Evolutionary conservation across 2,329 filamentous ascomycete species (phyloP).

Genomic region (Arachnomyces sp.): DNA sequence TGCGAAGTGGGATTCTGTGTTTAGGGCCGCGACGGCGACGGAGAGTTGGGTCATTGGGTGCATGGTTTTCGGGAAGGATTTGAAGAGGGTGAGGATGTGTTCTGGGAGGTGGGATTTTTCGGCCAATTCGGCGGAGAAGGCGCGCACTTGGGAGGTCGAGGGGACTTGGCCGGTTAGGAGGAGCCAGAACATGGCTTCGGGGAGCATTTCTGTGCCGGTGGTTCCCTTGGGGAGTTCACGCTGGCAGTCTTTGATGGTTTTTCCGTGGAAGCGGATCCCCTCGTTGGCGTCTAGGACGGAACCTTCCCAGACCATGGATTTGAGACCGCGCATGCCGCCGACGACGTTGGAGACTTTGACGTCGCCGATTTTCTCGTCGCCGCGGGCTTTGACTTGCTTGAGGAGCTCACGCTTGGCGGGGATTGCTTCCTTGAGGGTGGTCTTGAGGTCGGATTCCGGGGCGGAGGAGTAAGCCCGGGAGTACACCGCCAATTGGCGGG

Average conservation of each 20-base stretch:
- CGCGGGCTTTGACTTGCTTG: slow-evolving; percentile 84
- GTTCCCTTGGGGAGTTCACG: slow-evolving; percentile 85
- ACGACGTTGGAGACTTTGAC: slow-evolving; percentile 91
- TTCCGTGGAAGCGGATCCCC: slow-evolving; percentile 95
- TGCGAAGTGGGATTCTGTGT: slow-evolving; percentile 88
- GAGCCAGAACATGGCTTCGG: slow-evolving; percentile 99
- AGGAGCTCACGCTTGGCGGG: slow-evolving; percentile 88
- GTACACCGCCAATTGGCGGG: slow-evolving; percentile 13
- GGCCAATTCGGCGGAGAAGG: slow-evolving; percentile 76
- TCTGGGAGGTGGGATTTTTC: slow-evolving; percentile 73
- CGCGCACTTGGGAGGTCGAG: slow-evolving; percentile 69
- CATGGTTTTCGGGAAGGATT: slow-evolving; percentile 77
- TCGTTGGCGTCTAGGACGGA: slow-evolving; percentile 94
- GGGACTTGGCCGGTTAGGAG: slow-evolving; percentile 89
- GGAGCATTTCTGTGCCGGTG: slow-evolving; percentile 90
- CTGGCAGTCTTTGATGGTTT: slow-evolving; percentile 97
- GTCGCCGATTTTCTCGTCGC: slow-evolving; percentile 75
- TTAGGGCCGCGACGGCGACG: slow-evolving; percentile 89
- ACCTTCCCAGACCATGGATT: slow-evolving; percentile 98
- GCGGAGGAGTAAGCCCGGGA: slow-evolving; percentile 47
- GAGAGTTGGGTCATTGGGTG: slow-evolving; percentile 99
- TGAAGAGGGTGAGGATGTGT: slow-evolving; percentile 80
- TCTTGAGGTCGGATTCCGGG: slow-evolving; percentile 75
- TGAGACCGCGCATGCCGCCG: slow-evolving; percentile 94
- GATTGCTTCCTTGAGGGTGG: slow-evolving; percentile 72